Percentiles rank a stretch among this genome's conserved stretches.
phyloP scores from a whole-genome alignment of 139 green algal species.

The Chlamydomonas sp. region DNA sequence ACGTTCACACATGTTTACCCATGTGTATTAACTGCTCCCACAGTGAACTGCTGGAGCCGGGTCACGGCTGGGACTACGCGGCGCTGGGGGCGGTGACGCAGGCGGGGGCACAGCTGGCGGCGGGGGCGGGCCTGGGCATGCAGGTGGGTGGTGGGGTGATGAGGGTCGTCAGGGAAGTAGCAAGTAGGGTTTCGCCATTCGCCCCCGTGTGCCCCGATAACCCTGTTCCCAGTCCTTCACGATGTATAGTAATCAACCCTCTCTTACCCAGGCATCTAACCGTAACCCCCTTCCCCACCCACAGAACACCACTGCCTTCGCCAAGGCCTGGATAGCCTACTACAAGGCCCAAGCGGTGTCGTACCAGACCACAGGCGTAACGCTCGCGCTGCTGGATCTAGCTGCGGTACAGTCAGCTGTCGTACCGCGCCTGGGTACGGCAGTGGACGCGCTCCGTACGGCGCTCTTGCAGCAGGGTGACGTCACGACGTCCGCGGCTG shows the following conservation, averaged over 20 bases:
- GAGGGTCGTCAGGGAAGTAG: too few relatives aligned
- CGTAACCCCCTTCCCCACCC: too few relatives aligned
- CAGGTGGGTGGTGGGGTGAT: neutral
- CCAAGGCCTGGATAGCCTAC: neutral
- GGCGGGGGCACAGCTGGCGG: neutral
- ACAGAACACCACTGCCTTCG: neutral
- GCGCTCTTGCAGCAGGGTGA: neutral
- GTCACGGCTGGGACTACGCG: slow-evolving; percentile 60
- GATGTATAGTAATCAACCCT: too few relatives aligned
- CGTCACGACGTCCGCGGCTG: neutral
- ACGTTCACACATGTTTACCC: too few relatives aligned
- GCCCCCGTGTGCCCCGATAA: too few relatives aligned
- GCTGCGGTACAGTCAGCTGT: neutral
- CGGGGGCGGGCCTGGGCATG: neutral
- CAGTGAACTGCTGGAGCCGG: slow-evolving; percentile 60
- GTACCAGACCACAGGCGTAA: slow-evolving; percentile 19
- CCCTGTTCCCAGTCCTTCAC: too few relatives aligned
- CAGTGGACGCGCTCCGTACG: neutral
- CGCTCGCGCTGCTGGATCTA: slow-evolving; percentile 32
- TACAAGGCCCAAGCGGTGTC: slow-evolving; percentile 28
- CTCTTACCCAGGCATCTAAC: too few relatives aligned
- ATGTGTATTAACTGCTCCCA: too few relatives aligned
- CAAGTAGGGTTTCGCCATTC: too few relatives aligned
- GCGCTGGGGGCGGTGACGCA: slow-evolving; percentile 17
- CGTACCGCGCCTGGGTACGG: neutral